A percentile compares a stretch with the other conserved stretches of the same genome.
Evolutionary conservation across 2,329 filamentous ascomycete species (phyloP).

Genomic region (Alternaria tenuissima): DNA sequence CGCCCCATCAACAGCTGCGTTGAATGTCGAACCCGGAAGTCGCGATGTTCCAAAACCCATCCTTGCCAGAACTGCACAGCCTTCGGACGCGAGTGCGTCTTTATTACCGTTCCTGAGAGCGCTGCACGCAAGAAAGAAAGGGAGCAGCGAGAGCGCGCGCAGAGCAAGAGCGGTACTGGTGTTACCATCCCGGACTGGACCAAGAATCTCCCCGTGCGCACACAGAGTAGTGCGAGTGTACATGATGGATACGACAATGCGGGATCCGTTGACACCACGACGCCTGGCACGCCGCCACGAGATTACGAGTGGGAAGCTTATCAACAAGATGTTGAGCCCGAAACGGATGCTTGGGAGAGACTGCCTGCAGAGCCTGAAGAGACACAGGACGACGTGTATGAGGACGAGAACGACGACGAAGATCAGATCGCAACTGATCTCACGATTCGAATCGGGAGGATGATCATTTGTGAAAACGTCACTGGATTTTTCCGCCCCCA

Average conservation of each 20-base stretch:
- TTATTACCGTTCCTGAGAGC: conserved; percentile 51
- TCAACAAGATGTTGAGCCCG: conserved; percentile 49
- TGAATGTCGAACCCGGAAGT: conserved; percentile 51
- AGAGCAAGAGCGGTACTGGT: conserved; percentile 38
- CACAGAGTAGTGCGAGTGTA: conserved; percentile 35
- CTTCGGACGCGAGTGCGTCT: conserved; percentile 50
- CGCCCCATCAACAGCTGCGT: conserved; percentile 51
- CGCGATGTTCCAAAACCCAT: conserved; percentile 51
- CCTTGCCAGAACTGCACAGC: conserved; percentile 52
- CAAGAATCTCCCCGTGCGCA: conserved; percentile 47
- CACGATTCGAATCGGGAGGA: conserved; percentile 49
- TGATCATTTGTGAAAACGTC: conserved; percentile 52
- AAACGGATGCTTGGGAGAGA: conserved; percentile 48
- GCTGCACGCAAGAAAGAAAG: conserved; percentile 49
- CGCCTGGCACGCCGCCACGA: conserved; percentile 48
- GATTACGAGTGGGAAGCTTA: conserved; percentile 53
- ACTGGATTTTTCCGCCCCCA: conserved; percentile 51
- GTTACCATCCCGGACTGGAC: conserved; percentile 46
- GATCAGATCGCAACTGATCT: conserved; percentile 50
- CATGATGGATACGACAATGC: conserved; percentile 40
- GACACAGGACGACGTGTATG: conserved; percentile 49
- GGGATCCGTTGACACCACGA: conserved; percentile 45
- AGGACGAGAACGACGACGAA: conserved; percentile 51
- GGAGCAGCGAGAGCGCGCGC: conserved; percentile 43
- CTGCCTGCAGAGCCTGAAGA: conserved; percentile 49